A percentile compares a stretch with the other conserved stretches of the same genome.
These are phyloP conservation scores for Dactylellina leptospora DNA, from an alignment of 2,329 filamentous ascomycete genomes.

Conservation along the genomic window DNA sequence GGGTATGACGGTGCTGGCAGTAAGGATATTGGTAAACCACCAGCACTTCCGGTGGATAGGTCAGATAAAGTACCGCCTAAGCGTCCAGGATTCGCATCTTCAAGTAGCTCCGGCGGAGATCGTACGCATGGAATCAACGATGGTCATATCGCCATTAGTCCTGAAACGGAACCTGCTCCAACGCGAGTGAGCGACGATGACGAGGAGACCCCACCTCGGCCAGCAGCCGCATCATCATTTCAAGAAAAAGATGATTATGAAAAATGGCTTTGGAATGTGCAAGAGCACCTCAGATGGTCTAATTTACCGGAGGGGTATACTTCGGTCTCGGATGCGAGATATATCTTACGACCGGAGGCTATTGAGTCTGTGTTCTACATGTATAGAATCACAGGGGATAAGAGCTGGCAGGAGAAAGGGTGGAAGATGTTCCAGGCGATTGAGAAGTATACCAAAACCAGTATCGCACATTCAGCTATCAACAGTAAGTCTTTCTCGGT, in stretches of 20 bases:
- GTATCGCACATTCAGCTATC: slow-evolving; percentile 75
- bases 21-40: background rate
- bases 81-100: slow-evolving; percentile 1
- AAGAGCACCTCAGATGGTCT: slow-evolving; percentile 50
- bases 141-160: slow-evolving; percentile 7
- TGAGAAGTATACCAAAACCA: slow-evolving; percentile 71
- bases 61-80: slow-evolving; percentile 3
- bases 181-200: slow-evolving; percentile 17
- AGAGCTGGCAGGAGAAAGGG: slow-evolving; percentile 77
- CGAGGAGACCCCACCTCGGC: background rate
- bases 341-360: slow-evolving; percentile 77
- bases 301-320: slow-evolving; percentile 53
- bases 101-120: background rate
- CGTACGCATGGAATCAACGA: background rate
- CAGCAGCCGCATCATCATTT: background rate
- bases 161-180: slow-evolving; percentile 1
- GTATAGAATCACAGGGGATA: slow-evolving; percentile 86
- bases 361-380: slow-evolving; percentile 83
- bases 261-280: slow-evolving; percentile 9
- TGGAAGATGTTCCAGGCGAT: slow-evolving; percentile 86
- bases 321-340: slow-evolving; percentile 60
- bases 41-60: too few species aligned
- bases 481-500: slow-evolving; percentile 58
- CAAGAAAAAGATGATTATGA: slow-evolving; percentile 48
- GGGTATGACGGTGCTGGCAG: slow-evolving; percentile 17